Evolutionary conservation across 176 grass and related monocot species (phyloP).

Genomic region (Avena atlantica): DNA sequence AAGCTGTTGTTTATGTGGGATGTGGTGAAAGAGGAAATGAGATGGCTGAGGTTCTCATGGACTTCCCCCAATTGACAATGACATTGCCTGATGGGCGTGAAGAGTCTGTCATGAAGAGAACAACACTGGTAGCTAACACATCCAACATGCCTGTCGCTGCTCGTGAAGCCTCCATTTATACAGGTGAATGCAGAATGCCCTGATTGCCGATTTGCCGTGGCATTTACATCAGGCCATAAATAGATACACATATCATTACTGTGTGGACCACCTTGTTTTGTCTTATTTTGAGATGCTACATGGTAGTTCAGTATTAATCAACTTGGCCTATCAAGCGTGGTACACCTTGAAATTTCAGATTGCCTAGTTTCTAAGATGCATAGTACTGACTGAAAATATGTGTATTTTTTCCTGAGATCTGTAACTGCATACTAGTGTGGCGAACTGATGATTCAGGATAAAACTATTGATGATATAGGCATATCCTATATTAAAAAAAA

Average conservation of each 20-base stretch:
- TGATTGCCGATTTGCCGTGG: conserved; percentile 20
- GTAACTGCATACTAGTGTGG: too few relatives aligned
- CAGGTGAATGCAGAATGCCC: conserved; percentile 55
- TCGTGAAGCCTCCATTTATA: conserved; percentile 98
- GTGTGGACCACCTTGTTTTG: background rate
- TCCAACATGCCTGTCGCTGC: conserved; percentile 98
- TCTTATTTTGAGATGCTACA: background rate
- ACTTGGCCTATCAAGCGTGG: too few relatives aligned
- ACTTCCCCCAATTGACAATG: conserved; percentile 96
- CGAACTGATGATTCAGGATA: background rate
- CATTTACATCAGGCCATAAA: background rate
- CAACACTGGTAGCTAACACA: conserved; percentile 89
- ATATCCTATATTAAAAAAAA: background rate
- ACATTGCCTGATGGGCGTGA: conserved; percentile 87
- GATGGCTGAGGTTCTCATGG: conserved; percentile 97
- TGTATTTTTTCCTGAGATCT: too few relatives aligned
- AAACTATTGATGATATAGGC: background rate
- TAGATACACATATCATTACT: background rate
- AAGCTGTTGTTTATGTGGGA: conserved; percentile 87
- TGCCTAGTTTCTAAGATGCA: background rate
- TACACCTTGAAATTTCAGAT: background rate
- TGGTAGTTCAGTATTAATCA: background rate
- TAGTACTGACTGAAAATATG: background rate
- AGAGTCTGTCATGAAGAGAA: conserved; percentile 44
- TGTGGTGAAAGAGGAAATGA: conserved; percentile 96